Percentiles rank a stretch among this genome's conserved stretches.
phyloP scores from a whole-genome alignment of 352 stramenopile genomes.

The Globisporangium irregulare region DNA sequence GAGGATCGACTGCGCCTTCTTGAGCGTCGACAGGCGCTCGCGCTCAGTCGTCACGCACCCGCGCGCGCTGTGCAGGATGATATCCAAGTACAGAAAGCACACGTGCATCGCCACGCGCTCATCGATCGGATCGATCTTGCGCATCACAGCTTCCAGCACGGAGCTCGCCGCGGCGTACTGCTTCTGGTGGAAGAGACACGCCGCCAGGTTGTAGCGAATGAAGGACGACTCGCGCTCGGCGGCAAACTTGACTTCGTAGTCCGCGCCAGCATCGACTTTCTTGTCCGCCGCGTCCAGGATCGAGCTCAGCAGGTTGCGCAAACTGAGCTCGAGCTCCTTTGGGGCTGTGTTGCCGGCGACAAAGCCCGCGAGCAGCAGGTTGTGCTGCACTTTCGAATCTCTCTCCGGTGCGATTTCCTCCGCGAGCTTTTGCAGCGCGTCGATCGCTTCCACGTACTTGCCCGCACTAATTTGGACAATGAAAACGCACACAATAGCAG shows the following conservation, averaged over 20 bases:
- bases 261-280: conserved; percentile 36
- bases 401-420: conserved; percentile 74
- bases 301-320: conserved; percentile 57
- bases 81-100: conserved; percentile 91
- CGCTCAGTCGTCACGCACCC: conserved; percentile 80
- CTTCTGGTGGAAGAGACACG: conserved; percentile 85
- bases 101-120: conserved; percentile 92
- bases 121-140: conserved; percentile 89
- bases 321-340: conserved; percentile 69
- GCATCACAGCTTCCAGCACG: conserved; percentile 84
- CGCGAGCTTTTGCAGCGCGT: conserved; percentile 78
- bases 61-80: conserved; percentile 88
- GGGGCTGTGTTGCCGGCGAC: conserved; percentile 52
- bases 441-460: conserved; percentile 84
- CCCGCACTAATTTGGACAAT: conserved; percentile 42
- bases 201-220: conserved; percentile 90
- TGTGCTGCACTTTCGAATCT: conserved; percentile 85
- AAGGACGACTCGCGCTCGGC: conserved; percentile 85
- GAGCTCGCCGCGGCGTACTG: conserved; percentile 87
- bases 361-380: conserved; percentile 72
- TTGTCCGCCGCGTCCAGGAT: conserved; percentile 37
- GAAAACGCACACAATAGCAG: not conserved
- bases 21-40: conserved; percentile 59
- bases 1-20: conserved; percentile 86
- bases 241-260: conserved; percentile 36